Evolutionary conservation across 495 filamentous ascomycete species (phyloP), one percentile per base, ranked within the genome.

Genomic region (Ascodesmis nigricans): DNA sequence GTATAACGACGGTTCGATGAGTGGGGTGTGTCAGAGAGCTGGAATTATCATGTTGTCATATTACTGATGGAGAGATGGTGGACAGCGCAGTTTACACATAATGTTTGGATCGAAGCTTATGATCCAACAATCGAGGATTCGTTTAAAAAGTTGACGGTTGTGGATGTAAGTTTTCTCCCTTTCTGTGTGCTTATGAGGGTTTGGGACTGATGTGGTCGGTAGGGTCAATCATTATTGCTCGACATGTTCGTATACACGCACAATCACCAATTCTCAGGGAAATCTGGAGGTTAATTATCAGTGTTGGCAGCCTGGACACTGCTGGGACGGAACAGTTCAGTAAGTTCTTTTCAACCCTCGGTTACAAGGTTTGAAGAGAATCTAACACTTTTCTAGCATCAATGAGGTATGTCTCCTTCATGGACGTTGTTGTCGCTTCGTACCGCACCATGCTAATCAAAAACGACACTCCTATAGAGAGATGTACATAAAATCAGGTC

Each of bases 61-160:
- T 44, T 21, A 24, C 29, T 15, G 25, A 27, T 27, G 43, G 43
- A 41, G 44, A 48, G 33, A 36, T 47, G 33, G 31, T 30, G 37
- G 39, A 48, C 57, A 92, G 87, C 87, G 42, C 87, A 97, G 67
- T 97, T 97, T 55, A 87, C 95, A 13, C 87, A 95, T 55, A 91
- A 93, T 63, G 78, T 92, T 29, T 97, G 90, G 81, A 92, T 97
- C 52, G 87, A 97, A 58, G 83, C 77, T 55, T 97, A 97, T 58
- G 87, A 97, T 56, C 87, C 87, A 3, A 97, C 87, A 5, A 95
- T 97, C 50, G 87, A 97, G 58, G 82, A 97, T 58, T 91, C 87
- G 27, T 97, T 95, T 55, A 65, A 82, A 30, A 93, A 91, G 50
- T 78, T 84, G 44, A 74, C 91, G 25, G 71, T 84, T 44, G 81